Evolutionary conservation across 805 yeast genomes (phyloP), one percentile per base, ranked within the genome.

Genomic region (Metschnikowia vanudenii): DNA sequence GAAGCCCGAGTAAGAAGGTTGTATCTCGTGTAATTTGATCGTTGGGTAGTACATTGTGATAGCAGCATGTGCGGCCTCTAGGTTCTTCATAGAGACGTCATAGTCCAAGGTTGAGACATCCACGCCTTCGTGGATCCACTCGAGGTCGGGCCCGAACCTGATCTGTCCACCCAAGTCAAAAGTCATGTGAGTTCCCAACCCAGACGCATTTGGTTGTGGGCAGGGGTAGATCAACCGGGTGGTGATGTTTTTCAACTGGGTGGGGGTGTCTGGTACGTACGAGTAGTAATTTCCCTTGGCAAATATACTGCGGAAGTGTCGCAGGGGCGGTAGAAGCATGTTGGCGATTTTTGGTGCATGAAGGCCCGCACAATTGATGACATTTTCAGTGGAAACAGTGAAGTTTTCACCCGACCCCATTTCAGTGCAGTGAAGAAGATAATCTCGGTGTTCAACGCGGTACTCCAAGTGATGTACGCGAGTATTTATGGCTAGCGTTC

Each of bases 221-320:
- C 88, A 84, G 1, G 97, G 97, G 62, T 90, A 90, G 0, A 90
- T 69, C 44, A 70, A 58, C 33, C 60, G 61, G 37, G 61, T 58
- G 24, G 67, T 60, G 41, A 67, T 63, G 36, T 56, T 58, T 2
- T 51, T 41, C 1, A 61, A 49, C 4, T 49, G 16, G 5, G 74
- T 70, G 1, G 85, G 82, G 13, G 61, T 60, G 3, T 74, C 67
- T 0, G 72, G 65, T 22, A 74, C 75, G 49, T 80, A 81, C 3
- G 84, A 68, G 58, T 77, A 91, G 62, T 91, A 90, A 53, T 82
- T 87, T 0, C 97, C 97, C 63, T 88, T 91, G 11, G 92, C 97
- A 61, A 79, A 90, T 56, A 73, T 79, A 9, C 84, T 78, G 26
- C 69, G 69, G 36, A 79, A 62, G 26, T 84, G 84, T 32, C 87